phyloP scores from a whole-genome alignment of 2,329 filamentous ascomycete species.

The Calonectria fujianensis region DNA sequence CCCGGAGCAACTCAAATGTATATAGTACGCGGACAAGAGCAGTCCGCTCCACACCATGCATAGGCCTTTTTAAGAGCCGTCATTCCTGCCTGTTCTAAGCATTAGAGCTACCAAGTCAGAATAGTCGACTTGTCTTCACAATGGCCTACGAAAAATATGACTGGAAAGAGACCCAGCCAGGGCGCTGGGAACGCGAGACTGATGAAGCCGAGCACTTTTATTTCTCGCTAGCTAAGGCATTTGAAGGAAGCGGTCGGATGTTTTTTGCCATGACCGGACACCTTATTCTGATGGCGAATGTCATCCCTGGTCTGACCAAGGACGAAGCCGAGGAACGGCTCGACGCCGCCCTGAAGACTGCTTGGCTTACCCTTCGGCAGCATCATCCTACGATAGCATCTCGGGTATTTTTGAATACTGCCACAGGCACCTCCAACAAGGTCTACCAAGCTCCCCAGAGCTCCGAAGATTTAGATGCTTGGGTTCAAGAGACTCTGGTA shows the following conservation, averaged over 20 bases:
- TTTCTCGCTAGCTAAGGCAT: background rate
- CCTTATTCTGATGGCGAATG: background rate
- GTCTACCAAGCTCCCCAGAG: background rate
- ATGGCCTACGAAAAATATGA: background rate
- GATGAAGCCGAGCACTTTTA: conserved; percentile 28
- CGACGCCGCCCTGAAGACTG: background rate
- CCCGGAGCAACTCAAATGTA: background rate
- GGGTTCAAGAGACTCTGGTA: conserved; percentile 8
- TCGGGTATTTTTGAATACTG: background rate
- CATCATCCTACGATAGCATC: conserved; percentile 19
- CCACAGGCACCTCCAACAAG: background rate
- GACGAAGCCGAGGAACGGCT: background rate
- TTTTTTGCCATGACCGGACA: conserved; percentile 31
- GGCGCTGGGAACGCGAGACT: conserved; percentile 17
- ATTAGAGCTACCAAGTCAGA: background rate
- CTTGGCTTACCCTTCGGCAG: conserved; percentile 8
- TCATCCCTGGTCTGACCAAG: background rate
- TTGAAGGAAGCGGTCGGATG: conserved; percentile 22
- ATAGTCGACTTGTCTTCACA: background rate
- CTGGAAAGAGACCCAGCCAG: background rate
- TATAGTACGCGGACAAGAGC: background rate
- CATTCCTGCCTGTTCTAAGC: background rate
- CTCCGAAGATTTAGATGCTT: background rate
- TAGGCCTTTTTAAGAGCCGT: background rate
- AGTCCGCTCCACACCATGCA: background rate